Conservation (phyloP, 331 rosid genomes). For the Arachis monticola region DNA sequence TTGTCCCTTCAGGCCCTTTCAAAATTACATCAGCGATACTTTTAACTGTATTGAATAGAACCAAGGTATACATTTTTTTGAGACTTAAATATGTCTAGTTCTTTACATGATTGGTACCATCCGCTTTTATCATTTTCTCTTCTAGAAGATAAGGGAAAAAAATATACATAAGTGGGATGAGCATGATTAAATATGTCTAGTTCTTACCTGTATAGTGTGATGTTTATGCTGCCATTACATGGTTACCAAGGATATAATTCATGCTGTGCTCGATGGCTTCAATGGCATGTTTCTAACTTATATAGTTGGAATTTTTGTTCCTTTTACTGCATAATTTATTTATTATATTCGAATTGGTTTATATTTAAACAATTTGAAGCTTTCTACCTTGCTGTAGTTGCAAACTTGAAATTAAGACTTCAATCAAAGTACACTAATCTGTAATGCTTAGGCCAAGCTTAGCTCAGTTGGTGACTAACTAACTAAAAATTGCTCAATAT, state of each 20-base stretch:
- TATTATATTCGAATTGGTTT: neutral
- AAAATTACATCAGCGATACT: no score
- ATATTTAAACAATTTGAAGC: neutral
- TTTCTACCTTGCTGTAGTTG: neutral
- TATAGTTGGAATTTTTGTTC: neutral
- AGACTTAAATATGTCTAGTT: no score
- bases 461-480: constrained; percentile 20
- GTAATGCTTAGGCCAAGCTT: neutral
- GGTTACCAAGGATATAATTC: constrained; percentile 81
- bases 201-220: no score
- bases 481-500: no score
- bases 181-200: no score
- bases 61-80: no score
- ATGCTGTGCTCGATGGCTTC: constrained; percentile 87
- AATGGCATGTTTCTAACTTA: constrained; percentile 57
- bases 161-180: no score
- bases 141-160: no score
- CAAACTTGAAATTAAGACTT: neutral
- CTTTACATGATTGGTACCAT: no score
- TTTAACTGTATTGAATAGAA: no score
- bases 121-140: no score
- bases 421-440: neutral
- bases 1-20: no score
- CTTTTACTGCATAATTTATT: neutral
- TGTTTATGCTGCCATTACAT: neutral